Evolutionary conservation across 2,329 filamentous ascomycete genomes (phyloP).

Genomic region (Pyrenochaeta sp.): DNA sequence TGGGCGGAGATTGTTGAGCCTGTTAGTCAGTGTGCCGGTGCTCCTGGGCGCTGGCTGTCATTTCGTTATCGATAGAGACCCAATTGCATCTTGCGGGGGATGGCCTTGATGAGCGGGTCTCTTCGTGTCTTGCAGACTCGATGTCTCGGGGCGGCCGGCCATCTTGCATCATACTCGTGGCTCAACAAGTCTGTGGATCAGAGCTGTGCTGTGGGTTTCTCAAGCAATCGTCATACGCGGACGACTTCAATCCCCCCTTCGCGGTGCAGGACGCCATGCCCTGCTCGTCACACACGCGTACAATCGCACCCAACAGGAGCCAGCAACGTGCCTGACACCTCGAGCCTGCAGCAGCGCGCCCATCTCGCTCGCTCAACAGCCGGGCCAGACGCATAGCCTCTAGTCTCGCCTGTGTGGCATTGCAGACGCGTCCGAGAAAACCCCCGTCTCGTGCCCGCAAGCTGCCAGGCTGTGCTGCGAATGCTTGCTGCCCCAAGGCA

Average conservation of each 20-base stretch:
- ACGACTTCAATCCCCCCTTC: slow-evolving; percentile 1
- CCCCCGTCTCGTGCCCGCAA: not conserved
- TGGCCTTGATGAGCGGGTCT: too few species aligned
- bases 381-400: not conserved
- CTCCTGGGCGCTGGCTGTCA: too few species aligned
- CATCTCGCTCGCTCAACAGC: not conserved
- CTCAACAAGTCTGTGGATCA: not conserved
- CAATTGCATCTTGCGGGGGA: too few species aligned
- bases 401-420: too few species aligned
- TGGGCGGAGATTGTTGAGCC: too few species aligned
- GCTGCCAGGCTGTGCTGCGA: slow-evolving; percentile 11
- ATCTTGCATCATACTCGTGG: too few species aligned
- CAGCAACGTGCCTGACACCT: slow-evolving; percentile 10
- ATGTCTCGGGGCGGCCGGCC: too few species aligned
- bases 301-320: slow-evolving; percentile 10
- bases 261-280: slow-evolving; percentile 2
- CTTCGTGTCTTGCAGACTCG: too few species aligned
- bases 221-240: not conserved
- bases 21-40: too few species aligned
- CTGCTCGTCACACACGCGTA: too few species aligned
- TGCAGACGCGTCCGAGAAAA: slow-evolving; percentile 9
- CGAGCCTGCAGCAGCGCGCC: slow-evolving; percentile 13
- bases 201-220: too few species aligned
- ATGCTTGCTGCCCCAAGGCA: not conserved
- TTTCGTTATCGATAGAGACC: too few species aligned